Base-by-base conservation (phyloP, 768 basidiomycete genomes). In the Xerocomus brunneocitrinus region DNA sequence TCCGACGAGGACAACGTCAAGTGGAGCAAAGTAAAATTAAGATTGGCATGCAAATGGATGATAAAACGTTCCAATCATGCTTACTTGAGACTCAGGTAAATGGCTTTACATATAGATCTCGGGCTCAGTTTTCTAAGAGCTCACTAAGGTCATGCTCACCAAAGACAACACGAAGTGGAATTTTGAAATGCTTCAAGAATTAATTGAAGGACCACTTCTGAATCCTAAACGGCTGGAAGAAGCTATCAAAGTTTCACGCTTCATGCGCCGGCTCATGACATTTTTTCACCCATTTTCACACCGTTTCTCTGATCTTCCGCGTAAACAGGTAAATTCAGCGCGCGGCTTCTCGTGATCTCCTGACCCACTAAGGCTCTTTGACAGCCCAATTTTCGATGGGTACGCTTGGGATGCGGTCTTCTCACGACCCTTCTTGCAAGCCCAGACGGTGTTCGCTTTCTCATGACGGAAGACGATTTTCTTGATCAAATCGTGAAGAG, bases 181-280 rank as follows among this genome's bases (percentile, higher is more conserved):
- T 61, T 92, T 88, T 65, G 94, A 98, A 10, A 80, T 84, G 19
- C 74, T 98, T 49, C 82, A 89, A 59, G 93, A 95, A 38, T 74
- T 98, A 8, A 79, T 98, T 28, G 93, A 98, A 61, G 97, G 97
- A 0, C 93, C 95, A 2, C 72, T 99, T 52, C 75, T 94, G 44
- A 95, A 94, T 62, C 85, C 92, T 2, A 91, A 91, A 65, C 78
- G 97, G 35, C 79, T 98, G 67, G 95, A 99, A 64, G 97, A 99
- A 70, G 91, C 92, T 3, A 90, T 95, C 64, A 89, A 86, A 65
- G 91, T 86, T 13, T 86, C 89, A 12, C 84, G 90, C 58, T 95
- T 95, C 60, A 84, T 95, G 52, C 81, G 88, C n/a, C 78, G 91
- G 32, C 73, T 99, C n/a, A 85, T 95, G 77, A 79, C 84, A 0